Conservation (phyloP, 202 grass and related monocot species). For the Setaria viridis region DNA sequence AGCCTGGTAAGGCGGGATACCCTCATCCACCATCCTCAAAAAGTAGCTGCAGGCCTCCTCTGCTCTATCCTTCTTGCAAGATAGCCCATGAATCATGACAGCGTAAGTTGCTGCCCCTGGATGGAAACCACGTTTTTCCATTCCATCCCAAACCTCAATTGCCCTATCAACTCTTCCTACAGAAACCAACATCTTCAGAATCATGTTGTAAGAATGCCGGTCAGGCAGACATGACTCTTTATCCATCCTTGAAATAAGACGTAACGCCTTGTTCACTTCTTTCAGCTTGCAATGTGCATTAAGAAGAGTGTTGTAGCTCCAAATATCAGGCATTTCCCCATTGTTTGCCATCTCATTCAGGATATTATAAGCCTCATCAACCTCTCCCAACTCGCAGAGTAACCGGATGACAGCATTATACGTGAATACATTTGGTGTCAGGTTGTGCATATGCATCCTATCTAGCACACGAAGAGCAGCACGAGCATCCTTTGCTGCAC, state of each 20-base stretch:
- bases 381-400: slow-evolving; percentile 67
- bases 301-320: slow-evolving; percentile 84
- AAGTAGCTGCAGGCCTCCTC: slow-evolving; percentile 85
- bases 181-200: slow-evolving; percentile 78
- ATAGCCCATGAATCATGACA: slow-evolving; percentile 84
- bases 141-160: slow-evolving; percentile 84
- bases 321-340: slow-evolving; percentile 71
- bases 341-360: slow-evolving; percentile 62
- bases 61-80: slow-evolving; percentile 77
- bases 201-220: slow-evolving; percentile 77
- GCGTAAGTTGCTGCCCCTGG: slow-evolving; percentile 72
- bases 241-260: slow-evolving; percentile 84
- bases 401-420: slow-evolving; percentile 81
- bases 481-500: slow-evolving; percentile 60
- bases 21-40: slow-evolving; percentile 85
- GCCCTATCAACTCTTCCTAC: slow-evolving; percentile 72
- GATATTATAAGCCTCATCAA: slow-evolving; percentile 80
- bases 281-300: slow-evolving; percentile 75
- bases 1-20: slow-evolving; percentile 79
- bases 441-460: slow-evolving; percentile 58
- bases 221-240: slow-evolving; percentile 64
- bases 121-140: slow-evolving; percentile 75
- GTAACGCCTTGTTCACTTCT: slow-evolving; percentile 76
- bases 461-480: slow-evolving; percentile 67
- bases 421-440: slow-evolving; percentile 84